phyloP scores from a whole-genome alignment of 306 rosid species.

The Ceratonia siliqua region DNA sequence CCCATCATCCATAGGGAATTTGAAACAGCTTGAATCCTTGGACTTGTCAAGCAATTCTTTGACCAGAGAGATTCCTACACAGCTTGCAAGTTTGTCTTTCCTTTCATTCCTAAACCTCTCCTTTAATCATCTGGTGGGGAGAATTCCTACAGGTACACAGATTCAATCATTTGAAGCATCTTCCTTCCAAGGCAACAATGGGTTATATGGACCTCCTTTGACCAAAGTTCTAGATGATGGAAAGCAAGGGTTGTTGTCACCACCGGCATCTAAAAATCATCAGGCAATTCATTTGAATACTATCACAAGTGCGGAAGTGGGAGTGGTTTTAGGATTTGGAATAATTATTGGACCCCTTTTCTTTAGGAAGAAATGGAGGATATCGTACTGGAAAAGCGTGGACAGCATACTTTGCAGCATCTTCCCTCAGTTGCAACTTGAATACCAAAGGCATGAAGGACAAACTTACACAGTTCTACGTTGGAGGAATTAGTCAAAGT shows the following conservation, averaged over 20 bases:
- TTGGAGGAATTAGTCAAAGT: background rate
- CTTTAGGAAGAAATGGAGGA: background rate
- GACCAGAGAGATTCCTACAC: background rate
- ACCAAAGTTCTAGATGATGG: too few species aligned
- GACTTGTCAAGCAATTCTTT: slow-evolving; percentile 34
- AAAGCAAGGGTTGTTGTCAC: too few species aligned
- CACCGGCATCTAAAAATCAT: background rate
- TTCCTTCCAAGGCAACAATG: background rate
- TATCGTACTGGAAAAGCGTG: background rate
- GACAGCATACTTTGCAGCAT: background rate
- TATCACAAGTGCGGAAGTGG: background rate
- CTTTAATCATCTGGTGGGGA: slow-evolving; percentile 23
- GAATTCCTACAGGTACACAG: slow-evolving; percentile 14
- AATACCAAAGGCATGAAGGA: background rate
- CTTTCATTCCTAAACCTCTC: slow-evolving; percentile 26
- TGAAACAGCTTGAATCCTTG: slow-evolving; percentile 26
- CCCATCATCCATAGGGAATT: slow-evolving; percentile 12
- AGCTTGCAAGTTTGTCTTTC: slow-evolving; percentile 26
- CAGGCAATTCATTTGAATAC: background rate
- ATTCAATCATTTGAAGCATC: background rate
- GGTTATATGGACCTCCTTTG: slow-evolving; percentile 26
- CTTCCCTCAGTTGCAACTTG: background rate
- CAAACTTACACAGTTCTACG: background rate
- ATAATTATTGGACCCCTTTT: background rate
- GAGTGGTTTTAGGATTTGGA: background rate